Evolutionary conservation across 257 asterid genomes (phyloP).

Genomic region (Haberlea rhodopensis): DNA sequence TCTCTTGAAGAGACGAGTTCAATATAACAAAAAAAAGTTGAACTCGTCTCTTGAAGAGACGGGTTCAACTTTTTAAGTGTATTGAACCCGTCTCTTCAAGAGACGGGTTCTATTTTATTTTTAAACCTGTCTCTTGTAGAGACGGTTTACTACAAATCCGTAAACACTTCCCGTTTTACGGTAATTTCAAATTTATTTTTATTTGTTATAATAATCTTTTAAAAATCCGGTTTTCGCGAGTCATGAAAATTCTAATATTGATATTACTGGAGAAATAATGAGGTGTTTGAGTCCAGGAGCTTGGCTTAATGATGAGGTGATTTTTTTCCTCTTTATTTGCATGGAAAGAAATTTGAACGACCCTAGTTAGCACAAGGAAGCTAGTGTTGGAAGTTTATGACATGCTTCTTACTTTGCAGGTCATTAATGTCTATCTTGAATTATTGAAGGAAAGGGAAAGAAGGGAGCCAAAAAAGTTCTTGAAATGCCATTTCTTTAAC

Average conservation of each 20-base stretch:
- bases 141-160: too few relatives aligned
- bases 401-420: slow-evolving; percentile 46
- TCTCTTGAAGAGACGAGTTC: too few relatives aligned
- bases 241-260: slow-evolving; percentile 70
- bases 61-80: too few relatives aligned
- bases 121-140: too few relatives aligned
- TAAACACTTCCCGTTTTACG: too few relatives aligned
- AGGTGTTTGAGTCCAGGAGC: slow-evolving; percentile 70
- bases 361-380: slow-evolving; percentile 15
- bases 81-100: too few relatives aligned
- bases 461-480: slow-evolving; percentile 71
- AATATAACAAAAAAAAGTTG: too few relatives aligned
- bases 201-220: too few relatives aligned
- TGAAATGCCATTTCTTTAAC: slow-evolving; percentile 84
- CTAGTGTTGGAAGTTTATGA: neutral
- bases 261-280: slow-evolving; percentile 64
- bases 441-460: slow-evolving; percentile 88
- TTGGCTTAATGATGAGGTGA: slow-evolving; percentile 98
- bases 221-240: slow-evolving; percentile 51
- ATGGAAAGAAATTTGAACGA: slow-evolving; percentile 11
- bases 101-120: too few relatives aligned
- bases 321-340: neutral
- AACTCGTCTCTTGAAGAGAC: too few relatives aligned
- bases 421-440: slow-evolving; percentile 79
- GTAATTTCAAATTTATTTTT: too few relatives aligned